phyloP scores from a whole-genome alignment of 257 asterid genomes.

The Solanum okadae region DNA sequence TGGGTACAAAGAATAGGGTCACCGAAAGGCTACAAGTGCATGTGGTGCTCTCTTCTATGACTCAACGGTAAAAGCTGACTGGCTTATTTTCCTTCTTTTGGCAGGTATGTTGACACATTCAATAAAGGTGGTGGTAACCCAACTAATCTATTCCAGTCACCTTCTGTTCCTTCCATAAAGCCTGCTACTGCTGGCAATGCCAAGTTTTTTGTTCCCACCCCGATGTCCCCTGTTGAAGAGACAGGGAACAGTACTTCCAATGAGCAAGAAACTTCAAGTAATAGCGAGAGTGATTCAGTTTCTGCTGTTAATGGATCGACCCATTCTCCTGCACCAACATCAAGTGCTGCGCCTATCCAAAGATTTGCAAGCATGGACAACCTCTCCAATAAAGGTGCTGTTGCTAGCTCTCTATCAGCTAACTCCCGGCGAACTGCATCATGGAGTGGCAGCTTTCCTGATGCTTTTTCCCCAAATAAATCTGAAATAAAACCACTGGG shows the following conservation, averaged over 20 bases:
- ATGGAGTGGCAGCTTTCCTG: slow-evolving; percentile 77
- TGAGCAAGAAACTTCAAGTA: slow-evolving; percentile 19
- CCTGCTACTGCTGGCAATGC: slow-evolving; percentile 45
- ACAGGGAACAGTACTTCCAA: slow-evolving; percentile 17
- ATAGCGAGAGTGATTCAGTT: slow-evolving; percentile 26
- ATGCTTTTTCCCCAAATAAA: slow-evolving; percentile 17
- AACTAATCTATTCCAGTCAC: slow-evolving; percentile 52
- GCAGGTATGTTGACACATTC: slow-evolving; percentile 35
- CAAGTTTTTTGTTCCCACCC: slow-evolving; percentile 68
- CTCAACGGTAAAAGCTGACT: background rate
- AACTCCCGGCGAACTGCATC: slow-evolving; percentile 73
- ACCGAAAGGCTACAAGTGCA: background rate
- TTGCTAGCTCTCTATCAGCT: slow-evolving; percentile 22
- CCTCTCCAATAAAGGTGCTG: slow-evolving; percentile 30
- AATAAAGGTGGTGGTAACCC: slow-evolving; percentile 70
- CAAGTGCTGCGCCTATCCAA: slow-evolving; percentile 26
- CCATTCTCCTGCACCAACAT: slow-evolving; percentile 20
- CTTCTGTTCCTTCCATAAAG: slow-evolving; percentile 43
- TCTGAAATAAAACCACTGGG: slow-evolving; percentile 38
- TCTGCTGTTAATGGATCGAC: slow-evolving; percentile 23
- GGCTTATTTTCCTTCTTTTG: background rate
- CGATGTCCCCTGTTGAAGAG: slow-evolving; percentile 38
- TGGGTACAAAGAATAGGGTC: background rate
- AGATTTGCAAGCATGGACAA: slow-evolving; percentile 69
- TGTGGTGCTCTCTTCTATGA: background rate